A percentile compares a stretch with the other conserved stretches of the same genome.
phyloP scores from a whole-genome alignment of 2,329 filamentous ascomycete species.

The Cucurbitaria berberidis region DNA sequence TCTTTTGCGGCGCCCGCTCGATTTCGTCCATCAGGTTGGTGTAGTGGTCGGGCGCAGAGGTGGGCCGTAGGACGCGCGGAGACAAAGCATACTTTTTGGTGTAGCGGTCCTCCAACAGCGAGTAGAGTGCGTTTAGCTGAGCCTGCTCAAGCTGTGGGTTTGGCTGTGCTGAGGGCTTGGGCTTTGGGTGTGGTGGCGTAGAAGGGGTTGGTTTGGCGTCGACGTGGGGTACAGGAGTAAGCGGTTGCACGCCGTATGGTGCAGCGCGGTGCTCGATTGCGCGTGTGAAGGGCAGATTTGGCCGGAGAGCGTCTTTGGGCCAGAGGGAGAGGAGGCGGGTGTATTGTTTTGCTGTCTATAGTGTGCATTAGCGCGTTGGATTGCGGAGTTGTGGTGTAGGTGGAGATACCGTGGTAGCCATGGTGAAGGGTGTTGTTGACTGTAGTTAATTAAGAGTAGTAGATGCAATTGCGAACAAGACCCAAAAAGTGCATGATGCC shows the following conservation, averaged over 20 bases:
- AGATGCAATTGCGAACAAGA: too few species aligned
- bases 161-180: constrained; percentile 12
- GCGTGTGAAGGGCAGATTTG: constrained; percentile 54
- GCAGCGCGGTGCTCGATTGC: constrained; percentile 51
- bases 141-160: constrained; percentile 46
- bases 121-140: constrained; percentile 65
- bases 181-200: constrained; percentile 7
- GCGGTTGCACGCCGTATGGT: constrained; percentile 35
- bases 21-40: constrained; percentile 46
- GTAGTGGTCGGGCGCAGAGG: constrained; percentile 46
- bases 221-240: constrained; percentile 26
- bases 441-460: too few species aligned
- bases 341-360: constrained; percentile 55
- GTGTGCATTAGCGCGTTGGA: too few species aligned
- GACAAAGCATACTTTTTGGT: constrained; percentile 48
- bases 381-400: too few species aligned
- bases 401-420: constrained; percentile 25
- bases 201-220: constrained; percentile 14
- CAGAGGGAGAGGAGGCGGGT: constrained; percentile 56
- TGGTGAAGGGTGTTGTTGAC: constrained; percentile 11
- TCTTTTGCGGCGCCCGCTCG: constrained; percentile 42
- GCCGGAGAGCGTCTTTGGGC: constrained; percentile 59
- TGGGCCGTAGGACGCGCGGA: constrained; percentile 37
- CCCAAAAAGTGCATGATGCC: constrained; percentile 12
- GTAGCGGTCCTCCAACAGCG: constrained; percentile 66